These are phyloP conservation scores for Sequoia sempervirens DNA, from an alignment of 75 land plant genomes.

Conservation along the genomic window DNA sequence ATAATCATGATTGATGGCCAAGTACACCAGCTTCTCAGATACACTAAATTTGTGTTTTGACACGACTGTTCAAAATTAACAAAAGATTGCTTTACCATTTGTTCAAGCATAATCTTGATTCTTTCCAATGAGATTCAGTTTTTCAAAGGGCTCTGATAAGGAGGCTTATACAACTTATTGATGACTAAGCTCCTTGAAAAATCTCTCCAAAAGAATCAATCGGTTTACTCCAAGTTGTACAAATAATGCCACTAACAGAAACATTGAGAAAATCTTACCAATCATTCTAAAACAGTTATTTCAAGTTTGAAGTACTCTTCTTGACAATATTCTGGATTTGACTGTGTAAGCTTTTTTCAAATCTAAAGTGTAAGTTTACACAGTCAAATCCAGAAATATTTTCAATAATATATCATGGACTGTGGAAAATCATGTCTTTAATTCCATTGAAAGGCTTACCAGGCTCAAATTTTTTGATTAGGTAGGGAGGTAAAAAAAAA, in stretches of 20 bases:
- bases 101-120: neutral
- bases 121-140: neutral
- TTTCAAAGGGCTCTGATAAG: neutral
- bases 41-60: neutral
- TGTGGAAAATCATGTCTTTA: too few relatives aligned
- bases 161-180: neutral
- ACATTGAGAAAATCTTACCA: neutral
- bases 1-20: neutral
- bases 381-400: too few relatives aligned
- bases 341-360: too few relatives aligned
- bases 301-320: too few relatives aligned
- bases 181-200: neutral
- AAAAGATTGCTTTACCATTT: neutral
- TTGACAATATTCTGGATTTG: too few relatives aligned
- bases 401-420: too few relatives aligned
- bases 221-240: neutral
- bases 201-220: neutral
- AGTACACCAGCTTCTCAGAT: neutral
- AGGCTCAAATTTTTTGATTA: too few relatives aligned
- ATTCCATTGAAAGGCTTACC: too few relatives aligned
- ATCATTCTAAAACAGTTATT: too few relatives aligned
- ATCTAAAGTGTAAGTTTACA: too few relatives aligned
- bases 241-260: neutral
- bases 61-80: neutral
- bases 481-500: too few relatives aligned